phyloP scores from a whole-genome alignment of 2,329 filamentous ascomycete genomes.

The Ophiocordyceps australis region DNA sequence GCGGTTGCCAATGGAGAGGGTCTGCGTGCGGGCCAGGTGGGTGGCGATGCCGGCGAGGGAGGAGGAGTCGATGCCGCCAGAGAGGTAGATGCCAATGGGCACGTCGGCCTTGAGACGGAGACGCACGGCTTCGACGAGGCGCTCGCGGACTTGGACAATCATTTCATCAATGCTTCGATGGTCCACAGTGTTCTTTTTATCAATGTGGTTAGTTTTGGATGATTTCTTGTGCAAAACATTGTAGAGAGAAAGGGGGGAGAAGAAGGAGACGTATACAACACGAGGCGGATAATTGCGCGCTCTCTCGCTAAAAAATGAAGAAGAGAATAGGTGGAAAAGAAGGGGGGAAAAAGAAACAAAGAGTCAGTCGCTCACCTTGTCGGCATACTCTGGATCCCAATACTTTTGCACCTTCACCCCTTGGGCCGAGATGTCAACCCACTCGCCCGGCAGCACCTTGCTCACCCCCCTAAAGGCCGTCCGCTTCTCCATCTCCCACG shows the following conservation, averaged over 20 bases:
- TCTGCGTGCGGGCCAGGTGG: conserved; percentile 26
- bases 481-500: conserved; percentile 22
- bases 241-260: too few relatives aligned
- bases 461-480: conserved; percentile 31
- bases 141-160: conserved; percentile 26
- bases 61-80: conserved; percentile 39
- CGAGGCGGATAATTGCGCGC: too few relatives aligned
- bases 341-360: neutral
- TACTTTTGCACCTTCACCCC: conserved; percentile 22
- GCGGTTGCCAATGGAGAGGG: conserved; percentile 24
- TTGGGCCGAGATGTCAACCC: conserved; percentile 18
- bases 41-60: conserved; percentile 35
- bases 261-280: too few relatives aligned
- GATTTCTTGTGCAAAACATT: too few relatives aligned
- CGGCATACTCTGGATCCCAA: conserved; percentile 31
- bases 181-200: conserved; percentile 16
- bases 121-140: conserved; percentile 30
- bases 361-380: conserved; percentile 26
- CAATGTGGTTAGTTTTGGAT: too few relatives aligned
- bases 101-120: conserved; percentile 37
- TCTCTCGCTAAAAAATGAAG: too few relatives aligned
- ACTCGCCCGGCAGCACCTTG: conserved; percentile 24
- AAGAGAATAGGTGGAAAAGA: too few relatives aligned
- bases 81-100: conserved; percentile 35
- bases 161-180: conserved; percentile 28